Evolutionary conservation across 73 alveolate genomes (phyloP).

Genomic region (Paramecium bursaria): DNA sequence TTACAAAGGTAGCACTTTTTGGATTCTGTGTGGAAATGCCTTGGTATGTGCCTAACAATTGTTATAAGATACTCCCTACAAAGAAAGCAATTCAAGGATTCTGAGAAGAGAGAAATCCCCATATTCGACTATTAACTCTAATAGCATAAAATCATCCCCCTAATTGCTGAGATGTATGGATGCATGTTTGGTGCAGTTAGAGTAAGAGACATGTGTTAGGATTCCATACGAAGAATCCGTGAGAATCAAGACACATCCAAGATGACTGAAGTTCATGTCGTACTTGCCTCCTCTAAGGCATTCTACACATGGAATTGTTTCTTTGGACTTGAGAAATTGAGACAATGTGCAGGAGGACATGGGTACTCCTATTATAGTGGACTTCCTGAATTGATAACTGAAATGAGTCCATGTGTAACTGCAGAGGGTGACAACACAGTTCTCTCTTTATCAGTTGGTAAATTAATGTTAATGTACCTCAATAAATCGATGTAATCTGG

Average conservation of each 20-base stretch:
- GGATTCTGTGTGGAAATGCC: conserved; percentile 48
- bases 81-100: conserved; percentile 81
- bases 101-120: conserved; percentile 71
- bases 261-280: conserved; percentile 79
- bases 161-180: conserved; percentile 78
- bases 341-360: conserved; percentile 92
- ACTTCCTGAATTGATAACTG: conserved; percentile 71
- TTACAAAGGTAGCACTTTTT: conserved; percentile 74
- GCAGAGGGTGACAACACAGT: conserved; percentile 71
- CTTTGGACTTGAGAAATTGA: conserved; percentile 74
- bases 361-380: conserved; percentile 82
- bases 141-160: conserved; percentile 73
- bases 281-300: conserved; percentile 81
- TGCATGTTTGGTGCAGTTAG: conserved; percentile 70
- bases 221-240: conserved; percentile 74
- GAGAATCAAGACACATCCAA: conserved; percentile 74
- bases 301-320: conserved; percentile 70
- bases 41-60: conserved; percentile 73
- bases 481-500: conserved; percentile 65
- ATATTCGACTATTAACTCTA: conserved; percentile 84
- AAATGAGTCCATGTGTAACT: conserved; percentile 67
- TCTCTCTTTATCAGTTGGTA: conserved; percentile 52
- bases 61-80: conserved; percentile 82
- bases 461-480: conserved; percentile 42
- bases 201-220: conserved; percentile 66